Conservation (phyloP, 225 moss, liverwort and hornwort species). For the Pseudisothecium myosuroides region DNA sequence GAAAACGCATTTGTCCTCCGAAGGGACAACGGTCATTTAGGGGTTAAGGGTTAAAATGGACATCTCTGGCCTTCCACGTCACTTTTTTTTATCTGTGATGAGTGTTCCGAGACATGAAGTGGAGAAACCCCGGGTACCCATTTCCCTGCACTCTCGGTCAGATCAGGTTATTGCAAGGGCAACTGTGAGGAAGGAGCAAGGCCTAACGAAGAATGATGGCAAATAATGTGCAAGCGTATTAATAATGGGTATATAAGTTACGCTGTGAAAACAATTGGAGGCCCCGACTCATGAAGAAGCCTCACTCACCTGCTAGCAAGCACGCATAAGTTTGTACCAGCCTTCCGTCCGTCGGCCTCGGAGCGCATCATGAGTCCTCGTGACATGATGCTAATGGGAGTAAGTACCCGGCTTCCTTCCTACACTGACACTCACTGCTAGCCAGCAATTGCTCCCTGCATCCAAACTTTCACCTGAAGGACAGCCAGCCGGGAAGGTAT, state of each 20-base stretch:
- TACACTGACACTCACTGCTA: not conserved
- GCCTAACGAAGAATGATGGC: not conserved
- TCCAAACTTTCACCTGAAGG: not conserved
- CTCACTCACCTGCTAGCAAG: not conserved
- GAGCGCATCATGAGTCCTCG: not conserved
- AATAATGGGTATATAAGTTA: too few species aligned
- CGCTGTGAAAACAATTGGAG: not conserved
- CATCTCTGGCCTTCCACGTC: not conserved
- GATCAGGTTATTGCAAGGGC: not conserved
- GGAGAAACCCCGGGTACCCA: not conserved
- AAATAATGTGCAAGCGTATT: not conserved
- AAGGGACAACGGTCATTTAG: too few species aligned
- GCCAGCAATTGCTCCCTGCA: not conserved
- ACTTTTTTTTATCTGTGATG: not conserved
- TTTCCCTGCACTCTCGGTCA: not conserved
- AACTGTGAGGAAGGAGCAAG: not conserved
- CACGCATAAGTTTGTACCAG: fast-evolving
- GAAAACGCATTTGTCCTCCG: too few species aligned
- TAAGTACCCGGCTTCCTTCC: not conserved
- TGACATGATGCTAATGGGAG: not conserved
- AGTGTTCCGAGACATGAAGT: not conserved
- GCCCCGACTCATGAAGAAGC: not conserved
- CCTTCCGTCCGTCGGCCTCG: not conserved
- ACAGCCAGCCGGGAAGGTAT: not conserved
- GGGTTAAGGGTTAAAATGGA: too few species aligned